Evolutionary conservation across 768 basidiomycete species (phyloP), one percentile per base, ranked within the genome.

Genomic region (Lanmaoa rubissima): DNA sequence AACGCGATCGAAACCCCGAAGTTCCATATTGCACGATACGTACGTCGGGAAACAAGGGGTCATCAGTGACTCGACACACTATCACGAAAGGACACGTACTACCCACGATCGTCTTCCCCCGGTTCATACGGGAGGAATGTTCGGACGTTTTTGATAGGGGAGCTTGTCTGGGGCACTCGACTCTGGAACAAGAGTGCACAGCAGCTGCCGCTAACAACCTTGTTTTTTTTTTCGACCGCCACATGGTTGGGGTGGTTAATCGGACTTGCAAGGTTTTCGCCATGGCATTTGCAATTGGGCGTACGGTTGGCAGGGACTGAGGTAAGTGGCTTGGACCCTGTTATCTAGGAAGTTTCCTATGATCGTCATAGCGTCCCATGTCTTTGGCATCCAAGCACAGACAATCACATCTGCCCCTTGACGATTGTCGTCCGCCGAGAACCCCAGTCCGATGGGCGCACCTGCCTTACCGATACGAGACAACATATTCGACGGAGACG

Each of bases 281-380:
- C 19, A 38, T 43, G 46, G 17, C 24, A n/a, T 34, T 24, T 19
- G 11, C 32, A 24, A 24, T 21, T 28, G 49, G 24, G 21, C 24
- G 28, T 44, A 16, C 16, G 35, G 54, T 43, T 21, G 21, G 13
- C 16, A 54, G 49, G 50, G 50, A 51, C 32, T 41, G 45, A 54
- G 16, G 43, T 57, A 63, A 57, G 53, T 55, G 45, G 19, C 39
- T 42, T 35, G 9, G 32, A 54, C 61, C 65, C 55, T 66, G 53
- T 39, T 48, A 43, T 50, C 47, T 43, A 53, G 34, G 21, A 28
- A 28, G 28, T 28, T 31, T 8, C 21, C 24, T 24, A 39, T 13
- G 53, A 35, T 9, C 35, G 28, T 60, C 24, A 47, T 41, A 40
- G 40, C 51, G 48, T 53, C 35, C 38, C 34, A 21, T 42, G 6